Evolutionary conservation across 306 rosid species (phyloP).

Genomic region (Bauhinia variegata): DNA sequence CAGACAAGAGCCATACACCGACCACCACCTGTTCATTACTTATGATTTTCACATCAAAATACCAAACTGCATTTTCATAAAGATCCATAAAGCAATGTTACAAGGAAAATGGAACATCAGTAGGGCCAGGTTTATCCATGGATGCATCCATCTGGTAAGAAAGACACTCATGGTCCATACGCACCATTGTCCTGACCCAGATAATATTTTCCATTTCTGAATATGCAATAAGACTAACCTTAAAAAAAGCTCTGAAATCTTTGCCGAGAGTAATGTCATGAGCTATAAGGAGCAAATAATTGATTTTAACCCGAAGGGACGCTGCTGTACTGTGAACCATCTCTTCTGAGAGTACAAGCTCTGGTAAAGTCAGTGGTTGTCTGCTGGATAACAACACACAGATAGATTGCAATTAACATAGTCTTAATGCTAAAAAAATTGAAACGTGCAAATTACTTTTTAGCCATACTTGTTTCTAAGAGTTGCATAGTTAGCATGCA

Average conservation of each 20-base stretch:
- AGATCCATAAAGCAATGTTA: background rate
- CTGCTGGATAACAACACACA: constrained; percentile 54
- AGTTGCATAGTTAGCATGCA: constrained; percentile 72
- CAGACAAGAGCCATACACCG: constrained; percentile 82
- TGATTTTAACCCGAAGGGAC: constrained; percentile 85
- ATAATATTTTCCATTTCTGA: too few relatives aligned
- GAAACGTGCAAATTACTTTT: too few relatives aligned
- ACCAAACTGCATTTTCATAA: constrained; percentile 21
- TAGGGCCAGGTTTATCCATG: too few relatives aligned
- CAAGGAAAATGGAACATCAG: too few relatives aligned
- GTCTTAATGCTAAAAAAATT: constrained; percentile 15
- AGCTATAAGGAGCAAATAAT: constrained; percentile 78
- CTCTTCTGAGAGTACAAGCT: constrained; percentile 90
- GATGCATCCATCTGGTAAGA: too few relatives aligned
- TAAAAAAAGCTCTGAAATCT: constrained; percentile 80
- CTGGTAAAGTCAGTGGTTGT: constrained; percentile 68
- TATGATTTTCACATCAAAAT: too few relatives aligned
- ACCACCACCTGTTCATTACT: constrained; percentile 91
- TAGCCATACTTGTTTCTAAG: constrained; percentile 66
- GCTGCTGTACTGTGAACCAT: constrained; percentile 89
- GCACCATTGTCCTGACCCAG: too few relatives aligned
- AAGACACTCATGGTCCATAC: too few relatives aligned
- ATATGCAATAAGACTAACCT: constrained; percentile 56
- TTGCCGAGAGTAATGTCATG: constrained; percentile 95
- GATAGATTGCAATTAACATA: constrained; percentile 22